phyloP scores from a whole-genome alignment of 192 early-diverging fungal genomes.

The Backusella westeae region DNA sequence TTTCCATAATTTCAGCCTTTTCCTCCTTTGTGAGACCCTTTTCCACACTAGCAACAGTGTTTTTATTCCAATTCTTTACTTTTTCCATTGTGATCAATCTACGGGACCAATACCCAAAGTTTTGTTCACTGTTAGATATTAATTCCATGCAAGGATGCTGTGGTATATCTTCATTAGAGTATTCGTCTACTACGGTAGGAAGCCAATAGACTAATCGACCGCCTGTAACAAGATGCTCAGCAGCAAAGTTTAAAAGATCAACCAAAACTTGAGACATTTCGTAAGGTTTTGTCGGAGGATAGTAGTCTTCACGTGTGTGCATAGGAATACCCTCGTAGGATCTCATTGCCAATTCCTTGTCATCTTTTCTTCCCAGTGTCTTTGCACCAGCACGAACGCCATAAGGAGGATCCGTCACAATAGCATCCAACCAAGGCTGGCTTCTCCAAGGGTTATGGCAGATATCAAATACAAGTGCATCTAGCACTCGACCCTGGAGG shows the following conservation, averaged over 20 bases:
- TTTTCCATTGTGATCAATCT: conserved; percentile 97
- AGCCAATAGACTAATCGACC: conserved; percentile 97
- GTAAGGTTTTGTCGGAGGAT: conserved; percentile 92
- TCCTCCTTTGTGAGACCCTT: conserved; percentile 15
- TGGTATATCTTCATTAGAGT: conserved; percentile 78
- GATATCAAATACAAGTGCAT: conserved; percentile 82
- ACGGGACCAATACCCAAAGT: conserved; percentile 90
- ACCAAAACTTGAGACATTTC: conserved; percentile 89
- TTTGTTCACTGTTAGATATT: conserved; percentile 91
- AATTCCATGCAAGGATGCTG: conserved; percentile 77
- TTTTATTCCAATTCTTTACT: conserved; percentile 23
- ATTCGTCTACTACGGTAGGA: conserved; percentile 87
- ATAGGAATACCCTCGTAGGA: conserved; percentile 45
- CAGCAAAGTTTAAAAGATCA: conserved; percentile 85
- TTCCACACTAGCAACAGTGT: conserved; percentile 6
- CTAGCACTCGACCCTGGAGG: conserved; percentile 69
- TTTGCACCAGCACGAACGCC: conserved; percentile 97
- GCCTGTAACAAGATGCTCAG: conserved; percentile 67
- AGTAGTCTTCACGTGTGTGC: conserved; percentile 59
- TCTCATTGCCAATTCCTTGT: conserved; percentile 38
- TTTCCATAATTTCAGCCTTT: conserved; percentile 12
- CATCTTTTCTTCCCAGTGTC: conserved; percentile 71
- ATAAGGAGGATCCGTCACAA: conserved; percentile 95
- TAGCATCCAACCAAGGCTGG: conserved; percentile 76
- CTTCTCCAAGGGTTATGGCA: conserved; percentile 81